phyloP scores from a whole-genome alignment of 495 filamentous ascomycete genomes.

The Monascus purpureus region DNA sequence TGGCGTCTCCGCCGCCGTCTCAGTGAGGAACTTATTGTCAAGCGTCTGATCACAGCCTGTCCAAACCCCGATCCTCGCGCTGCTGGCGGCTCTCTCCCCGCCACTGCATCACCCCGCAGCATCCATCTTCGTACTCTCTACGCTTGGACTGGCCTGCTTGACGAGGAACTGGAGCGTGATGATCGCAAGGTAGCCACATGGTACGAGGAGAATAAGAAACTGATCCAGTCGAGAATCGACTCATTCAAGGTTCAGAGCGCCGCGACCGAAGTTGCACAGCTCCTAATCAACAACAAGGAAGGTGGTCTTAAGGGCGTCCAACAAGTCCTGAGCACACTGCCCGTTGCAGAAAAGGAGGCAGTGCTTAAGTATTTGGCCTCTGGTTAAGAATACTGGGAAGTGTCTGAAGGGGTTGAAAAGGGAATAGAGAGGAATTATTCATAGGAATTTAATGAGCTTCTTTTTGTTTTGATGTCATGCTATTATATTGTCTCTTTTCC shows the following conservation, averaged over 20 bases:
- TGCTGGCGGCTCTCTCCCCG: slow-evolving; percentile 20
- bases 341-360: slow-evolving; percentile 75
- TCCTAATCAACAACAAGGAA: slow-evolving; percentile 62
- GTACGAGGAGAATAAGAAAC: slow-evolving; percentile 93
- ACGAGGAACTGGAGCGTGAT: slow-evolving; percentile 50
- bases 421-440: too few relatives aligned
- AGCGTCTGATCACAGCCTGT: slow-evolving; percentile 56
- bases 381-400: slow-evolving; percentile 20
- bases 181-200: slow-evolving; percentile 81
- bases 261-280: slow-evolving; percentile 59
- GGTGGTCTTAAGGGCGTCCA: slow-evolving; percentile 78
- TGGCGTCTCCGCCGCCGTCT: slow-evolving; percentile 95
- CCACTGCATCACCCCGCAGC: slow-evolving; percentile 35
- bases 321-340: slow-evolving; percentile 71
- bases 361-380: slow-evolving; percentile 56
- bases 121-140: slow-evolving; percentile 54
- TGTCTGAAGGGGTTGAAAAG: too few relatives aligned
- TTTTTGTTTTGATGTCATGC: slow-evolving; percentile 1
- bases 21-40: slow-evolving; percentile 91
- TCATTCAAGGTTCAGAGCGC: slow-evolving; percentile 61
- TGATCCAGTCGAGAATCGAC: slow-evolving; percentile 66
- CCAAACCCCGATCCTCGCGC: slow-evolving; percentile 16
- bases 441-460: too few relatives aligned
- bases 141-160: slow-evolving; percentile 60
- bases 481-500: slow-evolving; percentile 1